Conservation (phyloP, 441 rosid species). For the Arabidopsis lyrata region DNA sequence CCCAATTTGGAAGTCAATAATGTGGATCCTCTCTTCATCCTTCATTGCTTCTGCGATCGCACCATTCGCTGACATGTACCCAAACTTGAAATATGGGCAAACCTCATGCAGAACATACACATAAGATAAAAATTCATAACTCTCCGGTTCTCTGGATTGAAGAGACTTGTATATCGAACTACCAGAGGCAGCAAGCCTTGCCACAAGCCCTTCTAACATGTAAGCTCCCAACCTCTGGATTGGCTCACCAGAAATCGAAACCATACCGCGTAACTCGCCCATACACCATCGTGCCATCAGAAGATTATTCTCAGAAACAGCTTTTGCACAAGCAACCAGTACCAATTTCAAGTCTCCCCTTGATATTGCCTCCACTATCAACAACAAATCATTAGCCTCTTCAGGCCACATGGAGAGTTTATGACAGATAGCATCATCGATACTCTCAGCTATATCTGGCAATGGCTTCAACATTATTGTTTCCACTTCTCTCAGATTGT, state of each 20-base stretch:
- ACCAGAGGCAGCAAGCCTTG: constrained; percentile 74
- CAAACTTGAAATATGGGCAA: constrained; percentile 90
- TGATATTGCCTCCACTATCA: constrained; percentile 46
- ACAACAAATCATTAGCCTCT: constrained; percentile 33
- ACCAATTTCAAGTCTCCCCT: constrained; percentile 65
- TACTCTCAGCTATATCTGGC: constrained; percentile 38
- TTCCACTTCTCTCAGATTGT: constrained; percentile 3
- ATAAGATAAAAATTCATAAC: constrained; percentile 81
- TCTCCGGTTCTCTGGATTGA: constrained; percentile 71
- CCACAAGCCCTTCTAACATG: constrained; percentile 82
- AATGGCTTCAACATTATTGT: constrained; percentile 31
- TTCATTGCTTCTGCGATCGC: constrained; percentile 93
- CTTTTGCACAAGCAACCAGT: constrained; percentile 77
- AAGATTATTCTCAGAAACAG: constrained; percentile 62
- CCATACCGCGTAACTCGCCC: constrained; percentile 59
- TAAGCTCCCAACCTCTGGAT: constrained; percentile 90
- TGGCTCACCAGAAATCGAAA: constrained; percentile 79
- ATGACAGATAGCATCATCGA: constrained; percentile 32
- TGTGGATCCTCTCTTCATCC: constrained; percentile 72
- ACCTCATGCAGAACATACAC: constrained; percentile 79
- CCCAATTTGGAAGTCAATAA: constrained; percentile 84
- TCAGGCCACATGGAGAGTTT: constrained; percentile 36
- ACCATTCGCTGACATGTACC: constrained; percentile 95
- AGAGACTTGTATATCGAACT: constrained; percentile 71
- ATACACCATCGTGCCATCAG: constrained; percentile 61